A percentile compares a stretch with the other conserved stretches of the same genome.
Evolutionary conservation across 2,329 filamentous ascomycete species (phyloP).

Genomic region (Penicillium sp.): DNA sequence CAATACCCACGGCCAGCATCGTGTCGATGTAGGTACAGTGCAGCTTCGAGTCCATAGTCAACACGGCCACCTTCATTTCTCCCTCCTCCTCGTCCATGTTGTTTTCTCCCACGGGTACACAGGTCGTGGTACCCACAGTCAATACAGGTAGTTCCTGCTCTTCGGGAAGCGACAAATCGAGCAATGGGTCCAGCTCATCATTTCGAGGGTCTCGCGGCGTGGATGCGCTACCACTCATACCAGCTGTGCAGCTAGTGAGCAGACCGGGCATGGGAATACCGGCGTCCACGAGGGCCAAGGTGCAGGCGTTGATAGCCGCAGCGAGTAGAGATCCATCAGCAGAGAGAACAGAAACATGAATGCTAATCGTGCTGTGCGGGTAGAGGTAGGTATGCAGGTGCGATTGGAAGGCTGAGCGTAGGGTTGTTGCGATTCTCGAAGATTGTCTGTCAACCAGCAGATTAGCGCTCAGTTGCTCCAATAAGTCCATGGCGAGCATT

Average conservation of each 20-base stretch:
- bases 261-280: slow-evolving; percentile 96
- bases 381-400: slow-evolving; percentile 87
- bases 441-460: slow-evolving; percentile 65
- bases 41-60: slow-evolving; percentile 88
- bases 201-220: slow-evolving; percentile 47
- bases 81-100: slow-evolving; percentile 55
- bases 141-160: slow-evolving; percentile 82
- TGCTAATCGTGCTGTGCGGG: slow-evolving; percentile 81
- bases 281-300: slow-evolving; percentile 89
- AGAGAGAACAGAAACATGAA: slow-evolving; percentile 84
- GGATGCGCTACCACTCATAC: slow-evolving; percentile 61
- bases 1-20: slow-evolving; percentile 90
- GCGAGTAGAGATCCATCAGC: slow-evolving; percentile 91
- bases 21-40: slow-evolving; percentile 80
- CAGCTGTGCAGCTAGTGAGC: slow-evolving; percentile 84
- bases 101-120: slow-evolving; percentile 59
- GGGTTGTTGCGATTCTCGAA: slow-evolving; percentile 65
- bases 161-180: slow-evolving; percentile 53
- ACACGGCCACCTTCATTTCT: slow-evolving; percentile 69
- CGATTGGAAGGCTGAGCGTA: slow-evolving; percentile 76
- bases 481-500: background rate
- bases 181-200: slow-evolving; percentile 51
- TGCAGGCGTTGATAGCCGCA: slow-evolving; percentile 87
- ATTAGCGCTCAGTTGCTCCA: slow-evolving; percentile 1
- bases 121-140: slow-evolving; percentile 74